Evolutionary conservation across 495 filamentous ascomycete genomes (phyloP).

Genomic region (Xylaria intraflava): DNA sequence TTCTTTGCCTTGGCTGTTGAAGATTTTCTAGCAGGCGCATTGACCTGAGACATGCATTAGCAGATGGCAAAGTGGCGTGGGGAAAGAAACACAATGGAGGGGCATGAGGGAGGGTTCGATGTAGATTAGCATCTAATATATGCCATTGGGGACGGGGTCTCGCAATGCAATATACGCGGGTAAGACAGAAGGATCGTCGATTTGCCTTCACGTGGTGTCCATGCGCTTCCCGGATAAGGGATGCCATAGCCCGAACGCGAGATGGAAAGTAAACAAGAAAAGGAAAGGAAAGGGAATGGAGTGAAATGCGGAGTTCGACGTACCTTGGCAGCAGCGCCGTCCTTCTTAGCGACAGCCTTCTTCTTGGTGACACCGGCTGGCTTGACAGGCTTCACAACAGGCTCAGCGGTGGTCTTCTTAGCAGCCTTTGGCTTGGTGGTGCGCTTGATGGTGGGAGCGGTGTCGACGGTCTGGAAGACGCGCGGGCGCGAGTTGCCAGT

Average conservation of each 20-base stretch:
- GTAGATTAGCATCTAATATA: not conserved
- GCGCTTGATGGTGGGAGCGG: conserved; percentile 43
- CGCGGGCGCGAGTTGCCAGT: conserved; percentile 51
- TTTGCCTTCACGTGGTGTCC: not conserved
- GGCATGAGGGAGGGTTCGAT: not conserved
- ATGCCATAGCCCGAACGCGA: too few species aligned
- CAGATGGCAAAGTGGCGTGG: conserved; percentile 5
- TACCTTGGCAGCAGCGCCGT: conserved; percentile 45
- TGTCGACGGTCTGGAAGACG: conserved; percentile 46
- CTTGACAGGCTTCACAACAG: conserved; percentile 42
- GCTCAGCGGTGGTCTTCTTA: conserved; percentile 28
- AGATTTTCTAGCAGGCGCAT: conserved; percentile 42
- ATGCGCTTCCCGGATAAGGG: not conserved
- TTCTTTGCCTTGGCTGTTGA: conserved; percentile 19
- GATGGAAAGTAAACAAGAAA: not conserved
- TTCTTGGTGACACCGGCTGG: conserved; percentile 49
- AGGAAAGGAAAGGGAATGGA: not conserved
- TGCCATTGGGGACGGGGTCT: not conserved
- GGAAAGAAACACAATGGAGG: not conserved
- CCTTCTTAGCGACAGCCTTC: conserved; percentile 45
- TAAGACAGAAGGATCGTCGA: not conserved
- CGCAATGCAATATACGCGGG: not conserved
- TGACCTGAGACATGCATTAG: conserved; percentile 36
- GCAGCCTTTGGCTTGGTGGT: conserved; percentile 31
- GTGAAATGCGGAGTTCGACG: not conserved